Percentiles rank a stretch among this genome's conserved stretches.
Conservation (phyloP, 805 yeast species). For the Candida nitratophila region DNA sequence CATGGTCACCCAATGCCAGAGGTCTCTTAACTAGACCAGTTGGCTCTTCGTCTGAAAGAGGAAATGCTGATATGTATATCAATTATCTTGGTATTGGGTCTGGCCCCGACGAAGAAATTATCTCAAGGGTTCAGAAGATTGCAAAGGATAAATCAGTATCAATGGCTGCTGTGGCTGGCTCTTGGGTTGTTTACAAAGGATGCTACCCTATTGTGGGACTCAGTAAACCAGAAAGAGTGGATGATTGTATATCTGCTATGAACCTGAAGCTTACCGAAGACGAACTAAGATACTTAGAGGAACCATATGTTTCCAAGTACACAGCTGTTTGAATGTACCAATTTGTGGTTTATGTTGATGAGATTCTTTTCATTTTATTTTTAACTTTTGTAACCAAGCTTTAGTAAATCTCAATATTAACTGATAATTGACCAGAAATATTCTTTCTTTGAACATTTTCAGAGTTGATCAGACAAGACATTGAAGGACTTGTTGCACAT, state of each 20-base stretch:
- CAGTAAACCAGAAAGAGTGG: conserved; percentile 40
- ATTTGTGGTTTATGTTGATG: too few species aligned
- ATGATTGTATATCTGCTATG: conserved; percentile 41
- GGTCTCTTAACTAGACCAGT: conserved; percentile 48
- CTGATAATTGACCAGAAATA: too few species aligned
- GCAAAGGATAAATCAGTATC: conserved; percentile 38
- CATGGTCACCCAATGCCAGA: conserved; percentile 55
- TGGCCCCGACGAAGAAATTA: conserved; percentile 27
- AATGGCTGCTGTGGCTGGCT: conserved; percentile 50
- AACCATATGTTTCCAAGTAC: conserved; percentile 19
- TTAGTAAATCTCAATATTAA: too few species aligned
- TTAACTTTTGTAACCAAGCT: too few species aligned
- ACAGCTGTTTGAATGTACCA: too few species aligned
- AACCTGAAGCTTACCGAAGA: conserved; percentile 31
- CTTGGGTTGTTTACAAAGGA: conserved; percentile 50
- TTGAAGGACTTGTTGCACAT: too few species aligned
- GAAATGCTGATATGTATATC: too few species aligned
- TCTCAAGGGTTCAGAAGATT: conserved; percentile 47
- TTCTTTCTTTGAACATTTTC: too few species aligned
- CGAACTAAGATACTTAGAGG: conserved; percentile 31
- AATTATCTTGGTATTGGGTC: conserved; percentile 4
- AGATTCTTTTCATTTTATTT: too few species aligned
- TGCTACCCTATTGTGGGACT: conserved; percentile 50
- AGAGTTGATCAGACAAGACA: too few species aligned
- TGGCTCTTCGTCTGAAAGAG: not conserved